Evolutionary conservation across 2,329 filamentous ascomycete species (phyloP).

Genomic region (Zarea fungicola): DNA sequence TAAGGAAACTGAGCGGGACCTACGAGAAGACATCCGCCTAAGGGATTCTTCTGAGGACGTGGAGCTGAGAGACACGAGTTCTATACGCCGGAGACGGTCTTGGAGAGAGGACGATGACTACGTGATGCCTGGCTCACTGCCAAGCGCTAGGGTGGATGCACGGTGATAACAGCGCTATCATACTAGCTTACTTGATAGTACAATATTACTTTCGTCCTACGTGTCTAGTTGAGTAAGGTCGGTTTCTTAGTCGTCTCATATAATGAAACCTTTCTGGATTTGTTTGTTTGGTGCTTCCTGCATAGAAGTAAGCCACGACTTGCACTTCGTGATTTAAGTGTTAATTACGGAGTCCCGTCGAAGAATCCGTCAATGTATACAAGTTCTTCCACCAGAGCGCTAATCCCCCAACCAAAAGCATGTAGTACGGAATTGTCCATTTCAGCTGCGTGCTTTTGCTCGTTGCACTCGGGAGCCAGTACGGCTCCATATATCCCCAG

Average conservation of each 20-base stretch:
- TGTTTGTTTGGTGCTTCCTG: too few species aligned
- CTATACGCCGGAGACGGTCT: constrained; percentile 36
- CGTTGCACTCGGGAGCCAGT: constrained; percentile 31
- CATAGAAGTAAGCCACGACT: too few species aligned
- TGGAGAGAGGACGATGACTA: constrained; percentile 34
- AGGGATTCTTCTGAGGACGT: constrained; percentile 42
- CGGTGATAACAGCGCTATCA: constrained; percentile 10
- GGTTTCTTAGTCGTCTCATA: background rate
- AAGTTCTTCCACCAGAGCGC: constrained; percentile 65
- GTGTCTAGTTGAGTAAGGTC: too few species aligned
- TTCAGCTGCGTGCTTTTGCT: constrained; percentile 19
- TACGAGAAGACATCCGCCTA: constrained; percentile 45
- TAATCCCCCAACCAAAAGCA: constrained; percentile 66
- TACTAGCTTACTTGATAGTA: background rate
- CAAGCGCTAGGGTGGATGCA: constrained; percentile 31
- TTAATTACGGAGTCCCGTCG: constrained; percentile 23
- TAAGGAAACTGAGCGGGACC: constrained; percentile 46
- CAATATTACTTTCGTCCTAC: background rate
- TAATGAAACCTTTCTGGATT: background rate
- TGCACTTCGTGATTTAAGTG: too few species aligned
- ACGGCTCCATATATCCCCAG: constrained; percentile 68
- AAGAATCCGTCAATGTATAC: constrained; percentile 62
- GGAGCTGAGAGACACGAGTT: constrained; percentile 30
- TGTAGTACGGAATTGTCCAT: constrained; percentile 79
- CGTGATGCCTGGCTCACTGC: constrained; percentile 44